Evolutionary conservation across 345 rosid genomes (phyloP).

Genomic region (Eutrema japonicum): DNA sequence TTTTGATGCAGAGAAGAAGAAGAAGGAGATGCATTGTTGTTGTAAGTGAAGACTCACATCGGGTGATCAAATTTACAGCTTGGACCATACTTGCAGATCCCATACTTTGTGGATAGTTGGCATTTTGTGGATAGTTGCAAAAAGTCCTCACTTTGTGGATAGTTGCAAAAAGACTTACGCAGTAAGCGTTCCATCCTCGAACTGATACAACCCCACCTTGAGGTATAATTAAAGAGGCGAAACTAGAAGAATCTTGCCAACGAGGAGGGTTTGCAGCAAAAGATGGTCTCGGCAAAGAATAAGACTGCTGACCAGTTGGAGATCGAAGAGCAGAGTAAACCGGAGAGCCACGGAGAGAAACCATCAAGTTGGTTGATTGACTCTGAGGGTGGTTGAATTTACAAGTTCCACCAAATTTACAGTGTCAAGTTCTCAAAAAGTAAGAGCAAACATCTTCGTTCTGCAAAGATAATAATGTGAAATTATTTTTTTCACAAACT

Average conservation of each 20-base stretch:
- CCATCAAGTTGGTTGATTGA: constrained; percentile 86
- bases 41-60: constrained; percentile 76
- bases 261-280: constrained; percentile 79
- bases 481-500: neutral
- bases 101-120: too few species aligned
- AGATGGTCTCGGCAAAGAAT: constrained; percentile 91
- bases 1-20: constrained; percentile 8
- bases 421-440: constrained; percentile 92
- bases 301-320: constrained; percentile 74
- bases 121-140: too few species aligned
- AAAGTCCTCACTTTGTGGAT: too few species aligned
- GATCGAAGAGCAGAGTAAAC: constrained; percentile 67
- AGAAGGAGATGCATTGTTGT: constrained; percentile 34
- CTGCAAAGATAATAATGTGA: constrained; percentile 45
- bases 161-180: constrained; percentile 50
- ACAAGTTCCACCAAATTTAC: constrained; percentile 94
- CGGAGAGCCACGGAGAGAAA: constrained; percentile 57
- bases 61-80: constrained; percentile 99
- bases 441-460: constrained; percentile 88
- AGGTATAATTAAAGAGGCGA: constrained; percentile 76
- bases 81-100: constrained; percentile 98
- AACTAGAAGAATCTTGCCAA: constrained; percentile 95
- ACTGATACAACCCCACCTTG: constrained; percentile 82
- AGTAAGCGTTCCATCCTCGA: constrained; percentile 92
- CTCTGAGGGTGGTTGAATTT: constrained; percentile 98